Conservation (phyloP, 371 early-diverging fungal species). For the Mucor saturninus region DNA sequence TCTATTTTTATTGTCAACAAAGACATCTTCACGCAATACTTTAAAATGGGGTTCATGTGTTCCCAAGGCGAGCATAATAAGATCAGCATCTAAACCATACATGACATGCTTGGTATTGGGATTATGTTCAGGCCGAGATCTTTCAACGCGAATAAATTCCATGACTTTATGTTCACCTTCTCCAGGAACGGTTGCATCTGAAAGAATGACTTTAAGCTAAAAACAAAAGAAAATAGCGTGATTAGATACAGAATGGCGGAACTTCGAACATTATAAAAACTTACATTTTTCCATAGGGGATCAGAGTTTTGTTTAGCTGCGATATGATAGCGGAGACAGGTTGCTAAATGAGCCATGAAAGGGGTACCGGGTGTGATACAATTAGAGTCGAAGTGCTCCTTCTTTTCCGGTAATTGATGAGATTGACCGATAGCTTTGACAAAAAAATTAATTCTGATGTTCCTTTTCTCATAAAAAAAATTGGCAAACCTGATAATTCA, state of each 20-base stretch:
- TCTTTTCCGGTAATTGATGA: slow-evolving; percentile 59
- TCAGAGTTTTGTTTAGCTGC: slow-evolving; percentile 88
- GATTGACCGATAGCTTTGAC: slow-evolving; percentile 54
- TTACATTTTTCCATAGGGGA: slow-evolving; percentile 88
- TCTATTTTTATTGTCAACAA: slow-evolving; percentile 64
- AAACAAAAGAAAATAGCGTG: slow-evolving; percentile 6
- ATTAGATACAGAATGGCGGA: background rate
- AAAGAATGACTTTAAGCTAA: slow-evolving; percentile 90
- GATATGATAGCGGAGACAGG: slow-evolving; percentile 88
- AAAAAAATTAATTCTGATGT: background rate
- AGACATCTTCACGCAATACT: slow-evolving; percentile 97
- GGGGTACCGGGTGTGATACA: slow-evolving; percentile 99
- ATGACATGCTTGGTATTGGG: slow-evolving; percentile 94
- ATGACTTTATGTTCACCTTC: slow-evolving; percentile 99
- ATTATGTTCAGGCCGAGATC: slow-evolving; percentile 78
- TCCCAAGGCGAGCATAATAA: slow-evolving; percentile 98
- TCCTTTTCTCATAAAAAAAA: background rate
- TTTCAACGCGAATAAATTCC: slow-evolving; percentile 94
- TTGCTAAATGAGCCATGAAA: slow-evolving; percentile 96
- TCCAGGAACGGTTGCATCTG: slow-evolving; percentile 97
- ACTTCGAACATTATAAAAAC: slow-evolving; percentile 2
- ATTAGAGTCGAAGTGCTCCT: slow-evolving; percentile 93
- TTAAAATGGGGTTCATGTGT: slow-evolving; percentile 98
- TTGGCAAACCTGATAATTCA: slow-evolving; percentile 59
- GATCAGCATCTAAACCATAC: slow-evolving; percentile 99